These are phyloP conservation scores for Myriosclerotinia curreyana DNA, from an alignment of 2,329 filamentous ascomycete genomes.

Conservation along the genomic window DNA sequence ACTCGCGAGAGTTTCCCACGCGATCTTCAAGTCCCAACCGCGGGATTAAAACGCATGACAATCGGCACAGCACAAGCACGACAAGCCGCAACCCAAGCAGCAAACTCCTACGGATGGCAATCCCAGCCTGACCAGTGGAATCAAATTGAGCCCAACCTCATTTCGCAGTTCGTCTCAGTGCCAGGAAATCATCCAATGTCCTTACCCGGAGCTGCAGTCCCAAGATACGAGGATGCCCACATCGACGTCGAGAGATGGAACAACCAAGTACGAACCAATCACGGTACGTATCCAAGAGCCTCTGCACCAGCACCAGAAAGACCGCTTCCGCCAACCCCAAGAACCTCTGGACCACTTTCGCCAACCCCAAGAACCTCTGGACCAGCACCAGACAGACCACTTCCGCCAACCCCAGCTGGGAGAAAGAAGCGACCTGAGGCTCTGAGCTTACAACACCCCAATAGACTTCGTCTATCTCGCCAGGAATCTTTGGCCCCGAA, in stretches of 20 bases:
- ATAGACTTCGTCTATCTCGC: background rate
- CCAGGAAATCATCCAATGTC: conserved; percentile 14
- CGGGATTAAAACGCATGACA: background rate
- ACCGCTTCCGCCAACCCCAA: conserved; percentile 15
- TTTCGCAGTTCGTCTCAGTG: conserved; percentile 6
- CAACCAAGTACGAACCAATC: conserved; percentile 8
- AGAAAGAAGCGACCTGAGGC: background rate
- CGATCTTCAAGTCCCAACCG: background rate
- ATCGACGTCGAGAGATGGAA: conserved; percentile 26
- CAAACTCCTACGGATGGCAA: conserved; percentile 23
- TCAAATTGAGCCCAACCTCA: conserved; percentile 13
- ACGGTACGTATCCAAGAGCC: conserved; percentile 22
- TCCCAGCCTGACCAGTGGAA: background rate
- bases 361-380: conserved; percentile 5
- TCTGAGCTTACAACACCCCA: background rate
- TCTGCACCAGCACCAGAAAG: conserved; percentile 4
- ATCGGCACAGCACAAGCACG: conserved; percentile 7
- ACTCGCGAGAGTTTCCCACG: background rate
- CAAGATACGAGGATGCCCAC: conserved; percentile 18
- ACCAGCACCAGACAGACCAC: conserved; percentile 12
- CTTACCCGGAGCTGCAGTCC: background rate
- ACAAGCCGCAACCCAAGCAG: conserved; percentile 18
- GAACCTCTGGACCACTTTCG: too few relatives aligned
- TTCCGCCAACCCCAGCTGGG: conserved; percentile 4
- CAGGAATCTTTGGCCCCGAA: background rate